A percentile compares a stretch with the other conserved stretches of the same genome.
Evolutionary conservation across 1,139 yeast species (phyloP).

Genomic region (Lodderomyces beijingensis): DNA sequence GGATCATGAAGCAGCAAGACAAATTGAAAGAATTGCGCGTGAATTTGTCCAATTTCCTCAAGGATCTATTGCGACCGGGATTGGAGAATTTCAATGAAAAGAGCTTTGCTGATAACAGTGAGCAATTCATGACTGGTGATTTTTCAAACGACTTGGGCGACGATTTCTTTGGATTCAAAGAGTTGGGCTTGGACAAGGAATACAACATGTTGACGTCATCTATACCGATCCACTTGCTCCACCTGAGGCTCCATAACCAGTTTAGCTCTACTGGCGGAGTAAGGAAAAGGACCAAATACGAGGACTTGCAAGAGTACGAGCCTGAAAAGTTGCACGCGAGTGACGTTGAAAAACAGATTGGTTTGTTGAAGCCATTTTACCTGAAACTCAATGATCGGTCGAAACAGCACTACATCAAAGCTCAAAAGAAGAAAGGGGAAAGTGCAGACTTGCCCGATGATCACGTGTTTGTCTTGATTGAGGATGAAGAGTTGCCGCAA

Average conservation of each 20-base stretch:
- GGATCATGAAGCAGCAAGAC: conserved; percentile 61
- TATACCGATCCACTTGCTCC: conserved; percentile 85
- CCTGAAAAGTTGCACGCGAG: conserved; percentile 46
- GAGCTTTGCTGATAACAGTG: conserved; percentile 85
- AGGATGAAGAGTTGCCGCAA: conserved; percentile 79
- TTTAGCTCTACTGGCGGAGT: conserved; percentile 38
- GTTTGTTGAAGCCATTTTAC: conserved; percentile 58
- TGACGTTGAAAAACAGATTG: conserved; percentile 52
- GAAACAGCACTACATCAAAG: conserved; percentile 42
- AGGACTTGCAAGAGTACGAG: conserved; percentile 54
- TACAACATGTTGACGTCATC: conserved; percentile 81
- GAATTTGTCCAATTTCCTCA: conserved; percentile 70
- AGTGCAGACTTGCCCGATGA: conserved; percentile 40
- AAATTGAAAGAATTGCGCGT: conserved; percentile 66
- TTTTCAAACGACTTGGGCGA: conserved; percentile 90
- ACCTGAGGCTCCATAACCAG: conserved; percentile 65
- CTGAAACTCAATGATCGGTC: conserved; percentile 49
- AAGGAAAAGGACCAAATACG: conserved; percentile 50
- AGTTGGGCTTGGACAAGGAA: conserved; percentile 89
- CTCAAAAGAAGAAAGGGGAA: conserved; percentile 52
- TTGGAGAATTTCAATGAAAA: conserved; percentile 69
- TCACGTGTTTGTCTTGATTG: conserved; percentile 49
- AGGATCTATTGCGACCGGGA: conserved; percentile 81
- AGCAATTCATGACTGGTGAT: conserved; percentile 91
- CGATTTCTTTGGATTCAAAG: conserved; percentile 95